Conservation (phyloP, 306 rosid genomes). For the Corylus heterophylla region DNA sequence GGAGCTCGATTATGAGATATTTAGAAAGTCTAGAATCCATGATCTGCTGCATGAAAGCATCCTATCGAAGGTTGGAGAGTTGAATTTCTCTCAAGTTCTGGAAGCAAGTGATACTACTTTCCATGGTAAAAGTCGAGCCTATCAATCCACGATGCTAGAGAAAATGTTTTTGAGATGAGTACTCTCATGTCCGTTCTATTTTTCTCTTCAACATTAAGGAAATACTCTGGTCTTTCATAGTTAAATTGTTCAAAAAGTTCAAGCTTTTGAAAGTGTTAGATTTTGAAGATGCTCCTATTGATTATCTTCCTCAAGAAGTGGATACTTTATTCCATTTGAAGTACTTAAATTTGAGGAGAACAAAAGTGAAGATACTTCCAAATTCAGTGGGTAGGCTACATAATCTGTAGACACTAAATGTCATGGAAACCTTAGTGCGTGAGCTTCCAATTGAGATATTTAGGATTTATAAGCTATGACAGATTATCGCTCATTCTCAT, state of each 20-base stretch:
- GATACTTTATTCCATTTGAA: not conserved
- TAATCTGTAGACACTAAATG: slow-evolving; percentile 1
- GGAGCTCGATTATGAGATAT: not conserved
- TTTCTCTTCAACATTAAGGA: not conserved
- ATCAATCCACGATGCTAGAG: not conserved
- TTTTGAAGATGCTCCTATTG: slow-evolving; percentile 7
- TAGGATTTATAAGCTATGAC: not conserved
- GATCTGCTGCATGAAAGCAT: slow-evolving; percentile 1
- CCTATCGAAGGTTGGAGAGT: not conserved
- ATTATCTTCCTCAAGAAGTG: not conserved
- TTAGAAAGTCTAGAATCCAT: not conserved
- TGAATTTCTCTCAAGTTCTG: not conserved
- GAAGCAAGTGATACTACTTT: not conserved
- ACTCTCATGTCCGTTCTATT: not conserved
- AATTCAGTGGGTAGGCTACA: slow-evolving; percentile 4
- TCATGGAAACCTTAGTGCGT: not conserved
- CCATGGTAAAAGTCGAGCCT: not conserved
- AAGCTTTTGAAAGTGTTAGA: slow-evolving; percentile 3
- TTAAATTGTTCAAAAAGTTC: not conserved
- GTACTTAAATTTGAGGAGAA: slow-evolving; percentile 4
- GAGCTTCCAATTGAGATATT: not conserved
- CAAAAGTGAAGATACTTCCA: not conserved
- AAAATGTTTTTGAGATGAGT: not conserved
- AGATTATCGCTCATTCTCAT: slow-evolving; percentile 2
- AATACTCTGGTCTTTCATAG: not conserved